A percentile compares a stretch with the other conserved stretches of the same genome.
Evolutionary conservation across 2,329 filamentous ascomycete species (phyloP).

Genomic region (Fusarium xyrophilum): DNA sequence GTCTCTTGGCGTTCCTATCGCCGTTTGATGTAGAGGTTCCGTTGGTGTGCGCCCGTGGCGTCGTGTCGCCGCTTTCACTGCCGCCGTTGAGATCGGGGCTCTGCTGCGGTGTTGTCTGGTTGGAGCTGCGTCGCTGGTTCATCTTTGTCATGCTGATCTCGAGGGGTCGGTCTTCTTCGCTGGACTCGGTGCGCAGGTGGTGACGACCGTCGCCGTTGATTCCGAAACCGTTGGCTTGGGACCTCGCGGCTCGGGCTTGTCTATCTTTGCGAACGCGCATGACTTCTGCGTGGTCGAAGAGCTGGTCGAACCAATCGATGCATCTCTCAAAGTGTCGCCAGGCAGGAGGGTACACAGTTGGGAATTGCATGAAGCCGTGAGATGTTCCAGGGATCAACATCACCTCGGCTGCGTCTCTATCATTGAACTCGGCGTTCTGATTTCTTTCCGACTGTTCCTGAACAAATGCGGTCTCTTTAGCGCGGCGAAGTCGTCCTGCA

Average conservation of each 20-base stretch:
- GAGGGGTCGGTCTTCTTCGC: constrained; percentile 80
- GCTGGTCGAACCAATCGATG: constrained; percentile 80
- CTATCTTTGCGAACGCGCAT: constrained; percentile 43
- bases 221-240: constrained; percentile 16
- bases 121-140: constrained; percentile 46
- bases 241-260: constrained; percentile 10
- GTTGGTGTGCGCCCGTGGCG: constrained; percentile 18
- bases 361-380: constrained; percentile 94
- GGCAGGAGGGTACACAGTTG: constrained; percentile 83
- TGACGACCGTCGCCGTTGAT: constrained; percentile 40
- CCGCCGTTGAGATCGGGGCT: constrained; percentile 18
- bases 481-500: constrained; percentile 83
- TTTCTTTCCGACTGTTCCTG: constrained; percentile 17
- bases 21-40: constrained; percentile 31
- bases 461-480: constrained; percentile 63
- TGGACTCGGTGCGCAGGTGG: constrained; percentile 60
- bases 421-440: constrained; percentile 48
- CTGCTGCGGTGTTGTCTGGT: constrained; percentile 26
- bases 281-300: constrained; percentile 66
- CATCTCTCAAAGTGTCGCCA: constrained; percentile 86
- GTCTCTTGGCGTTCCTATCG: constrained; percentile 39
- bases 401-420: constrained; percentile 67
- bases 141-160: constrained; percentile 75
- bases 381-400: constrained; percentile 86
- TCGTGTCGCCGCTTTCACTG: constrained; percentile 31